Percentiles rank a stretch among this genome's conserved stretches.
phyloP scores from a whole-genome alignment of 2,329 filamentous ascomycete species.

The Alternaria tenuissima region DNA sequence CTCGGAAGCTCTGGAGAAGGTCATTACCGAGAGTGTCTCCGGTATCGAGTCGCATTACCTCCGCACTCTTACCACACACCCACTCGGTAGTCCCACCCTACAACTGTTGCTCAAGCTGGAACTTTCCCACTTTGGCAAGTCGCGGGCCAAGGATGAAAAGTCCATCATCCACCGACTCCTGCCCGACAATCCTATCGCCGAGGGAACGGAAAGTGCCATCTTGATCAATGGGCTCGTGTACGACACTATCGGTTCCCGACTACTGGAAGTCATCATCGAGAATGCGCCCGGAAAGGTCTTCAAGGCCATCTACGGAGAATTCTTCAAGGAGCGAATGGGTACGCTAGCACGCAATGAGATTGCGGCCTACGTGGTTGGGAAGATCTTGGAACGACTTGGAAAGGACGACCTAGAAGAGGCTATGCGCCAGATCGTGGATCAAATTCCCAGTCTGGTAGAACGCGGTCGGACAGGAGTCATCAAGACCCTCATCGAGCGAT shows the following conservation, averaged over 20 bases:
- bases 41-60: constrained; percentile 81
- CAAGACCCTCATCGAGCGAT: constrained; percentile 83
- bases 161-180: constrained; percentile 80
- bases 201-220: constrained; percentile 75
- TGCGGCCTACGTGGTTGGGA: constrained; percentile 85
- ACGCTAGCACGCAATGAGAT: constrained; percentile 88
- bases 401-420: constrained; percentile 84
- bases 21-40: constrained; percentile 78
- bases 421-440: constrained; percentile 74
- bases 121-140: constrained; percentile 74
- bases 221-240: constrained; percentile 91
- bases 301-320: constrained; percentile 82
- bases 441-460: constrained; percentile 75
- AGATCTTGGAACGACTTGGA: constrained; percentile 81
- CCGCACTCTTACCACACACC: constrained; percentile 84
- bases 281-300: constrained; percentile 87
- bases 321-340: constrained; percentile 81
- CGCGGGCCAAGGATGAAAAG: constrained; percentile 69
- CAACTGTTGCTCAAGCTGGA: constrained; percentile 90
- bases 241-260: constrained; percentile 85
- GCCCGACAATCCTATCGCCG: constrained; percentile 78
- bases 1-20: constrained; percentile 76
- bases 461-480: constrained; percentile 81
- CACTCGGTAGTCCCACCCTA: constrained; percentile 90
- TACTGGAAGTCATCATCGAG: constrained; percentile 86